Conservation (phyloP, 768 basidiomycete genomes). For the Mycena filopes region DNA sequence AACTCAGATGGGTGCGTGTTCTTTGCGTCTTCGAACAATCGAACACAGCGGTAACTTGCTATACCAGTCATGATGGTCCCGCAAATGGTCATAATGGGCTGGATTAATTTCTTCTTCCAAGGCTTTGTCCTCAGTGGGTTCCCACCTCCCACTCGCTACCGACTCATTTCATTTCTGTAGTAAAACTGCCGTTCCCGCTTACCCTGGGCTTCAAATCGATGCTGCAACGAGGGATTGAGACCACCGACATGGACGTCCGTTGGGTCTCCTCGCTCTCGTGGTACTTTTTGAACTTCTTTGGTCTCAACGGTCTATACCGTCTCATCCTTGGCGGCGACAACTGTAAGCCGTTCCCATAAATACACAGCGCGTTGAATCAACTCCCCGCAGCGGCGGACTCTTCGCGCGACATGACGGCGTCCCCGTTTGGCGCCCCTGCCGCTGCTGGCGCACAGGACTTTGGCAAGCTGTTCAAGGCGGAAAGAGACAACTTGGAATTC, state of each 20-base stretch:
- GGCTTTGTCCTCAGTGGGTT: slow-evolving; percentile 96
- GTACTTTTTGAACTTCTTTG: slow-evolving; percentile 99
- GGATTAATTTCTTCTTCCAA: slow-evolving; percentile 99
- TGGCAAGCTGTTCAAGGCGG: slow-evolving; percentile 89
- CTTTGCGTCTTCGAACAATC: no score
- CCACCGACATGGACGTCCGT: slow-evolving; percentile 96
- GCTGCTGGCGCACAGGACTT: slow-evolving; percentile 80
- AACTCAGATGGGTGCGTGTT: slow-evolving; percentile 80
- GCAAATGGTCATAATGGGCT: slow-evolving; percentile 99
- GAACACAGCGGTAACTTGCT: not conserved
- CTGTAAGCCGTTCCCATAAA: slow-evolving; percentile 54
- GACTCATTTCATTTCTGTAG: slow-evolving; percentile 50
- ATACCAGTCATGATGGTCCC: slow-evolving; percentile 92
- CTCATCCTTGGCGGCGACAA: slow-evolving; percentile 92
- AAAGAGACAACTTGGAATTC: slow-evolving; percentile 93
- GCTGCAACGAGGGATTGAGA: slow-evolving; percentile 95
- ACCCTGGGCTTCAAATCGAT: slow-evolving; percentile 98
- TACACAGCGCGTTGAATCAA: slow-evolving; percentile 12
- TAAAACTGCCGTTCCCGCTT: slow-evolving; percentile 96
- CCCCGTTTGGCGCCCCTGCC: slow-evolving; percentile 70
- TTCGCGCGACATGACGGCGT: slow-evolving; percentile 76
- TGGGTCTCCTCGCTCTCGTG: slow-evolving; percentile 99
- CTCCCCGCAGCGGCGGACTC: slow-evolving; percentile 74
- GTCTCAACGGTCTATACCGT: slow-evolving; percentile 94
- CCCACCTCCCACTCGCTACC: slow-evolving; percentile 2